Percentiles rank a stretch among this genome's conserved stretches.
Conservation (phyloP, 306 rosid species). For the Corylus americana region DNA sequence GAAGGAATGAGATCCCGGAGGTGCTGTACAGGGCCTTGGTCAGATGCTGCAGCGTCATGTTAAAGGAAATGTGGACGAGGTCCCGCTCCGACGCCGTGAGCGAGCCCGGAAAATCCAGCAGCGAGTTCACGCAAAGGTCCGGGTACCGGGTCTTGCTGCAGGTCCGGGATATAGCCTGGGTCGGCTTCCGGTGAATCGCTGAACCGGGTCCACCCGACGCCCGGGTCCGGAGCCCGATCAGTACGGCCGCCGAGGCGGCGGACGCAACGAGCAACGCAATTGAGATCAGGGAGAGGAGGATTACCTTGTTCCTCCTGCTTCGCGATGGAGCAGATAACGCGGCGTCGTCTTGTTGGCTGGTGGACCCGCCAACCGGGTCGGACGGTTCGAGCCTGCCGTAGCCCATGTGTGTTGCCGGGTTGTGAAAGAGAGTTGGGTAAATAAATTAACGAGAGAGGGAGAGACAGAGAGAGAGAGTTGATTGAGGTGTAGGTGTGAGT, state of each 20-base stretch:
- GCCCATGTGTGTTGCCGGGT: conserved; percentile 36
- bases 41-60: conserved; percentile 72
- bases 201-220: neutral
- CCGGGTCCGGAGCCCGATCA: conserved; percentile 21
- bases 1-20: conserved; percentile 39
- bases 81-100: conserved; percentile 60
- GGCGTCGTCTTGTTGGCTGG: neutral
- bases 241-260: conserved; percentile 51
- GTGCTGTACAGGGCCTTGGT: conserved; percentile 60
- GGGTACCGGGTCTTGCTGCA: conserved; percentile 70
- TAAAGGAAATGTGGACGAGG: conserved; percentile 84
- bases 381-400: conserved; percentile 36
- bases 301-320: conserved; percentile 29
- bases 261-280: conserved; percentile 51
- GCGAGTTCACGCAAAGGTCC: conserved; percentile 59
- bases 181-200: conserved; percentile 39
- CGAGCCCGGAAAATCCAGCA: conserved; percentile 74
- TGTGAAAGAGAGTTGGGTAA: neutral
- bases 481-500: conserved; percentile 23
- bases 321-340: neutral
- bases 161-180: conserved; percentile 69
- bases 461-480: too few relatives aligned
- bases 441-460: neutral
- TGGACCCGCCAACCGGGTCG: conserved; percentile 17
- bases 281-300: conserved; percentile 47